phyloP scores from a whole-genome alignment of 1,284 basidiomycete species.

The Ustilago tritici region DNA sequence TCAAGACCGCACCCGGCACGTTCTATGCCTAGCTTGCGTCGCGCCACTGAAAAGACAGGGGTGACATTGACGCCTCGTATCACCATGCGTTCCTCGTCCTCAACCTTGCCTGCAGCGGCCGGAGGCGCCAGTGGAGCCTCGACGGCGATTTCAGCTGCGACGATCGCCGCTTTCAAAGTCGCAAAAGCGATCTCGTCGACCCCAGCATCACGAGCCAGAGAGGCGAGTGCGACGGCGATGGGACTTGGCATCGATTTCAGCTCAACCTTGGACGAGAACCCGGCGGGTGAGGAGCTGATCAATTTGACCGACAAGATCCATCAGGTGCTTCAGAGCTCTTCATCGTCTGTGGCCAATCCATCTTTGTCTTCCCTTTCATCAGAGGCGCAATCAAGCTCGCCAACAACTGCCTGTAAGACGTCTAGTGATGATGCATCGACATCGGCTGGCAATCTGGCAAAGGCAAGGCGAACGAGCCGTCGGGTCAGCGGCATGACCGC shows the following conservation, averaged over 20 bases:
- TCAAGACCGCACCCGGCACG: conserved; percentile 31
- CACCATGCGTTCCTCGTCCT: conserved; percentile 40
- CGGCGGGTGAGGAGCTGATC: conserved; percentile 24
- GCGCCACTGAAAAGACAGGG: conserved; percentile 20
- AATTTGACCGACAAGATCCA: conserved; percentile 20
- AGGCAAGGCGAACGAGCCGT: conserved; percentile 29
- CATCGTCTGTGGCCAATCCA: conserved; percentile 11
- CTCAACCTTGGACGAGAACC: conserved; percentile 4
- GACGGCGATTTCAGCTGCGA: conserved; percentile 7
- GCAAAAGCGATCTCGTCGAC: conserved; percentile 28
- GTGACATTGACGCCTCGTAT: conserved; percentile 38
- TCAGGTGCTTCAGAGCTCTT: conserved; percentile 20
- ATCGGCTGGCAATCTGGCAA: conserved; percentile 5
- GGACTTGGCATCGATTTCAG: conserved; percentile 44
- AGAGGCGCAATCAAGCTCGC: conserved; percentile 21
- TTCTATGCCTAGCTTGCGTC: conserved; percentile 50
- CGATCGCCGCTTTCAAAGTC: conserved; percentile 34
- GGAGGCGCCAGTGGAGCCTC: neutral
- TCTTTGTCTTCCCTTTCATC: conserved; percentile 19
- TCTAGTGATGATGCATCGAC: conserved; percentile 11
- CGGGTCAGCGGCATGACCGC: conserved; percentile 35
- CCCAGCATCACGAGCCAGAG: conserved; percentile 7
- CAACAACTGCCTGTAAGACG: conserved; percentile 13
- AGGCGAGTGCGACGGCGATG: conserved; percentile 10
- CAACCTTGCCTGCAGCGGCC: conserved; percentile 13